Conservation (phyloP, 1,284 basidiomycete genomes). For the Pseudozyma sp. region DNA sequence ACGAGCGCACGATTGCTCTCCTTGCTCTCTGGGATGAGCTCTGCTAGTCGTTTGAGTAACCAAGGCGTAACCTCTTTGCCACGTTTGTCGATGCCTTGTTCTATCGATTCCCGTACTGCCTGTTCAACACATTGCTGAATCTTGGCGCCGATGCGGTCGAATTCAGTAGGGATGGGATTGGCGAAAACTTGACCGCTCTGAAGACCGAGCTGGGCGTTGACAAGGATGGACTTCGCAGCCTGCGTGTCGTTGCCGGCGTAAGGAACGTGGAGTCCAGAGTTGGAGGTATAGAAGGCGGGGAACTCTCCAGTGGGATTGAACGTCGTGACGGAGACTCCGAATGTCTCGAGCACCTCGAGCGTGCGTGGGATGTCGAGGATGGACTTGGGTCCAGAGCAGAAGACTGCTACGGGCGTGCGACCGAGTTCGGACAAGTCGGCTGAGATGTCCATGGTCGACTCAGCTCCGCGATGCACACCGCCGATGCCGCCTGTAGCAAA, state of each 20-base stretch:
- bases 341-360: slow-evolving; percentile 95
- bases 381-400: slow-evolving; percentile 94
- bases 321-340: slow-evolving; percentile 90
- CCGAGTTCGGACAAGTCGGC: slow-evolving; percentile 65
- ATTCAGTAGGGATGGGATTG: slow-evolving; percentile 86
- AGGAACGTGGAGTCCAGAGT: slow-evolving; percentile 82
- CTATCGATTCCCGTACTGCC: slow-evolving; percentile 85
- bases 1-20: slow-evolving; percentile 84
- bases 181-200: slow-evolving; percentile 75
- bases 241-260: slow-evolving; percentile 31
- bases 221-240: slow-evolving; percentile 70
- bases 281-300: slow-evolving; percentile 91
- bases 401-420: slow-evolving; percentile 73
- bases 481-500: slow-evolving; percentile 73
- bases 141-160: slow-evolving; percentile 76
- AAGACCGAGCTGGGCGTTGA: slow-evolving; percentile 74
- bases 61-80: slow-evolving; percentile 97
- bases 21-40: slow-evolving; percentile 78
- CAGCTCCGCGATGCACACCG: slow-evolving; percentile 92
- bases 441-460: slow-evolving; percentile 85
- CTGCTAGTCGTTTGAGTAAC: slow-evolving; percentile 85
- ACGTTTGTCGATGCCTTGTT: slow-evolving; percentile 80
- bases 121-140: slow-evolving; percentile 86
- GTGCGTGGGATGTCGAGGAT: slow-evolving; percentile 92
- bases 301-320: slow-evolving; percentile 80